Base-by-base conservation (phyloP, 495 filamentous ascomycete species). In the Aspergillus leporis region DNA sequence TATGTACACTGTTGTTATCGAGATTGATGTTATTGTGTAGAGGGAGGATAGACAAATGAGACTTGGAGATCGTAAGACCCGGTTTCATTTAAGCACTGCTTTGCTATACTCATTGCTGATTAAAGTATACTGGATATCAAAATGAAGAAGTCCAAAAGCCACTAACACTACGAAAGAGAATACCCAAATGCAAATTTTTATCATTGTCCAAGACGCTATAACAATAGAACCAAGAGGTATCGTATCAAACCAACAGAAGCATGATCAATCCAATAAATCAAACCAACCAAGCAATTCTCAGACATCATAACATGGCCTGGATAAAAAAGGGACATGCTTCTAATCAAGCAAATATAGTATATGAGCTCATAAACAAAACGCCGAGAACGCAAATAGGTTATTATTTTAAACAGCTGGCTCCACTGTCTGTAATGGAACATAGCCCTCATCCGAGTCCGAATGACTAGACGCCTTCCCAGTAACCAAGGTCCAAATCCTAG, bases 371-470 rank as follows among this genome's bases (percentile, higher is more conserved):
- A 50, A 16, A 34, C 25, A 46, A 16, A 55, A 28, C 40, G 1
- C n/a, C n/a, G 16, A 41, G 9, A 41, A 41, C 12, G 12, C 13
- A 16, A 16, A 41, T 5, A 41, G 12, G 38, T 3, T 5, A 41
- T 18, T 28, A 22, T n/a, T n/a, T 62, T 40, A 75, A 51, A 70
- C 72, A 59, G 64, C 61, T 21, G 73, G 64, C 49, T 80, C 77
- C 22, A 80, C 74, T 9, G 71, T 78, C 62, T 75, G 75, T 2
- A 80, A 63, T 23, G 75, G 77, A 21, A 80, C 73, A 54, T 80
- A 80, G 12, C 74, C 74, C 12, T 75, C 73, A 45, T 78, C 75
- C 7, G 58, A 52, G n/a, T 67, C 62, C 19, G 54, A 55, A 7
- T 63, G 45, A 53, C 58, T 59, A 30, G 59, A 46, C 14, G 53